Percentiles rank a stretch among this genome's conserved stretches.
These are phyloP conservation scores for Alternaria longipes DNA, from an alignment of 2,329 filamentous ascomycete species.

Conservation along the genomic window DNA sequence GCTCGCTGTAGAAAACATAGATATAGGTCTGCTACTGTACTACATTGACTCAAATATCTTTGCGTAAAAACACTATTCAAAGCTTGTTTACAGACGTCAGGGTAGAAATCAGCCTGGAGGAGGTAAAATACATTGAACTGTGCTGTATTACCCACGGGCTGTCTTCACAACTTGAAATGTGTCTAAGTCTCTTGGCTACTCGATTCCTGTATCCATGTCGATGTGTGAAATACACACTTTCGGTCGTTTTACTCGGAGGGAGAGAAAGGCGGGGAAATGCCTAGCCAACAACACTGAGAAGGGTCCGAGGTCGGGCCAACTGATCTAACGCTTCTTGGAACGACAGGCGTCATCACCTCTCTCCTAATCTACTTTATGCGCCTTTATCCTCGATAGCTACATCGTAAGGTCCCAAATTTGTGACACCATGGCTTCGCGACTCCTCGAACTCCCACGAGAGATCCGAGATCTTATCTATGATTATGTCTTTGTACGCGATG, in stretches of 20 bases:
- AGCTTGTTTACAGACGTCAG: background rate
- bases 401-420: background rate
- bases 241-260: background rate
- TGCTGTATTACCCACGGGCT: background rate
- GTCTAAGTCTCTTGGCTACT: background rate
- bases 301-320: background rate
- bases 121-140: background rate
- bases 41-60: background rate
- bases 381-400: background rate
- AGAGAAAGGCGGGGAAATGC: background rate
- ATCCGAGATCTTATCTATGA: conserved; percentile 34
- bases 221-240: background rate
- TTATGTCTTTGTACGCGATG: conserved; percentile 25
- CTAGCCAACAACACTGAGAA: background rate
- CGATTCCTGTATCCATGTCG: background rate
- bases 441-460: conserved; percentile 31
- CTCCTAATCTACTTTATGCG: background rate
- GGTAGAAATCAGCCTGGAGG: background rate
- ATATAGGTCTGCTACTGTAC: too few relatives aligned
- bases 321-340: conserved; percentile 1
- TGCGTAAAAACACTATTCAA: background rate
- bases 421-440: conserved; percentile 15
- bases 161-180: background rate
- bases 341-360: conserved; percentile 9
- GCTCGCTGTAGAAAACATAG: too few relatives aligned